These are phyloP conservation scores for Fraxinus nigra DNA, from an alignment of 305 asterid species.

Conservation along the genomic window DNA sequence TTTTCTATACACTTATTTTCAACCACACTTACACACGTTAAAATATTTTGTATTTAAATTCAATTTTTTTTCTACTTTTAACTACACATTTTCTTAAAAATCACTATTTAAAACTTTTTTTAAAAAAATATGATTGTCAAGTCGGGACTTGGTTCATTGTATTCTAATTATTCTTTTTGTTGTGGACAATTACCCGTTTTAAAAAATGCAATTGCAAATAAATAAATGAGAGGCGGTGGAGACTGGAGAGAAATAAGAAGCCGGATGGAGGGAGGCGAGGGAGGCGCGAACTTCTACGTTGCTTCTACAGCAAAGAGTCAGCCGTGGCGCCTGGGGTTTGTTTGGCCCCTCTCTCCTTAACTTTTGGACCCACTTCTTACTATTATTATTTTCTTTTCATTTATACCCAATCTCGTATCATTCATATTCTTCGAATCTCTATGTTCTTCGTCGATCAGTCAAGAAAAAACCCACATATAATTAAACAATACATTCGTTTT, in stretches of 20 bases:
- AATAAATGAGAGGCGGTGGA: neutral
- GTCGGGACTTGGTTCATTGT: too few species aligned
- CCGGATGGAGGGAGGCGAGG: neutral
- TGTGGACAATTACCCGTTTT: neutral
- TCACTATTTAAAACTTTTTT: too few species aligned
- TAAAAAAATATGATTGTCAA: too few species aligned
- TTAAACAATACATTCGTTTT: neutral
- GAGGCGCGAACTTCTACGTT: neutral
- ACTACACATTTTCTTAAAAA: too few species aligned
- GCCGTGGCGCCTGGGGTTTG: slow-evolving; percentile 25
- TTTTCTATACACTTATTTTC: too few species aligned
- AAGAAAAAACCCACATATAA: neutral
- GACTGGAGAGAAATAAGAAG: neutral
- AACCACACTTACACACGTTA: too few species aligned
- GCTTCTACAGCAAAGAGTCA: neutral
- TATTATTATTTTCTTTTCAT: neutral
- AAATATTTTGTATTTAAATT: too few species aligned
- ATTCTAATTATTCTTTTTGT: neutral
- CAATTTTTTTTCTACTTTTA: neutral
- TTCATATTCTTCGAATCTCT: neutral
- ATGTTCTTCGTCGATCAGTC: neutral
- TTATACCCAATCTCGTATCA: neutral
- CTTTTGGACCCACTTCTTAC: neutral
- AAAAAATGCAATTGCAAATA: neutral
- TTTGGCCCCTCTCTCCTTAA: slow-evolving; percentile 2